A percentile compares a stretch with the other conserved stretches of the same genome.
These are phyloP conservation scores for Thermomyces lanuginosus DNA, from an alignment of 2,329 filamentous ascomycete genomes.

Conservation along the genomic window DNA sequence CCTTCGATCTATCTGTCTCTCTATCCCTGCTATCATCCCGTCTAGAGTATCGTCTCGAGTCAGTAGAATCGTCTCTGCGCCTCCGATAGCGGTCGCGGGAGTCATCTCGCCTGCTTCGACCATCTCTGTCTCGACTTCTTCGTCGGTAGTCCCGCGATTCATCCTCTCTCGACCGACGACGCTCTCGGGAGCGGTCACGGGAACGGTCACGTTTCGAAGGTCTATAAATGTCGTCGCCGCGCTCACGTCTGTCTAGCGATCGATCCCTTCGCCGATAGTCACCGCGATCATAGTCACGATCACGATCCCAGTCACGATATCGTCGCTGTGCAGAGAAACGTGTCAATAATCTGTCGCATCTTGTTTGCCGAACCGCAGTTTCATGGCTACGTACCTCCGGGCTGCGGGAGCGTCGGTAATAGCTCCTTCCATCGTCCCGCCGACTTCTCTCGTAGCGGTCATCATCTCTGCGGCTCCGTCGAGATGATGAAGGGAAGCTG, in stretches of 20 bases:
- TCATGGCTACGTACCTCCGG: conserved; percentile 27
- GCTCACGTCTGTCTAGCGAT: conserved; percentile 39
- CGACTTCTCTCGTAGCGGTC: conserved; percentile 36
- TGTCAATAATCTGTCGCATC: too few species aligned
- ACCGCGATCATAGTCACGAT: conserved; percentile 41
- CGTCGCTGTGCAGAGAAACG: conserved; percentile 43
- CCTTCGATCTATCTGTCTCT: conserved; percentile 36
- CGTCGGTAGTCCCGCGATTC: conserved; percentile 44
- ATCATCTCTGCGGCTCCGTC: conserved; percentile 41
- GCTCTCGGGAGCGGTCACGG: conserved; percentile 34
- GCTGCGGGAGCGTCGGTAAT: conserved; percentile 32
- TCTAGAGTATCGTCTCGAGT: conserved; percentile 50
- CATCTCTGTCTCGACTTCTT: conserved; percentile 52
- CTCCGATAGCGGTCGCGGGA: conserved; percentile 49
- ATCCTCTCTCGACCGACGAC: conserved; percentile 42
- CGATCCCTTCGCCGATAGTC: conserved; percentile 51
- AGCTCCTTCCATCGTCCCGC: conserved; percentile 34
- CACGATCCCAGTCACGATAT: conserved; percentile 33
- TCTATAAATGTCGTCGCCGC: conserved; percentile 48
- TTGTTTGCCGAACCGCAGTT: not conserved
- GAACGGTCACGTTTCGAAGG: conserved; percentile 45
- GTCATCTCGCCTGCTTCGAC: conserved; percentile 55
- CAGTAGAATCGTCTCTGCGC: conserved; percentile 54
- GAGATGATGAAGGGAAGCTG: conserved; percentile 60
- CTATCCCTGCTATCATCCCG: conserved; percentile 48